phyloP scores from a whole-genome alignment of 2,329 filamentous ascomycete genomes.

The Talaromyces sp. region DNA sequence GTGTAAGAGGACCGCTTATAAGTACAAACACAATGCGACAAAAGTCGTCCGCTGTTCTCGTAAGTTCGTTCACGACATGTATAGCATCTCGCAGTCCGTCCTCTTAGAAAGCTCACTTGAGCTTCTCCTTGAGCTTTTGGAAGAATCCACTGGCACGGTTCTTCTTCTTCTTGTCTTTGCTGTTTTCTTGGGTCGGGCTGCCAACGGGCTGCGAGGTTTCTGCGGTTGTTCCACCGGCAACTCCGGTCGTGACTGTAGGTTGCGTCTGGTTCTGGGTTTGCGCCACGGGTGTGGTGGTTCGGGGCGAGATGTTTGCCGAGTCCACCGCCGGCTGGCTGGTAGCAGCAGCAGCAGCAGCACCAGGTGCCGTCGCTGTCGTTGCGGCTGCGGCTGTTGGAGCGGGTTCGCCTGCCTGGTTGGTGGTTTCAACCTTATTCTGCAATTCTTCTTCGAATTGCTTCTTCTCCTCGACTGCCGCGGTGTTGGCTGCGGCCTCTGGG shows the following conservation, averaged over 20 bases:
- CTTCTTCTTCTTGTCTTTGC: constrained; percentile 61
- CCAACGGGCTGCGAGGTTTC: constrained; percentile 16
- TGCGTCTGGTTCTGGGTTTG: constrained; percentile 1
- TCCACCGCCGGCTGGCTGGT: constrained; percentile 14
- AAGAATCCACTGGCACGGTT: constrained; percentile 59
- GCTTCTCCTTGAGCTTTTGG: constrained; percentile 49
- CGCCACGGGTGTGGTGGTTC: constrained; percentile 13
- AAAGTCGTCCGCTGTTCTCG: not conserved
- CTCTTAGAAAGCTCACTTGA: constrained; percentile 26
- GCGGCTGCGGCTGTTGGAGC: constrained; percentile 31
- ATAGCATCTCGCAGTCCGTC: not conserved
- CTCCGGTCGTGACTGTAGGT: constrained; percentile 13
- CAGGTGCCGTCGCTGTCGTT: constrained; percentile 31
- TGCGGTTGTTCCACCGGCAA: constrained; percentile 9
- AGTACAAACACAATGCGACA: not conserved
- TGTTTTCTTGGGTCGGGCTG: constrained; percentile 14
- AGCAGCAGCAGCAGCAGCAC: not conserved
- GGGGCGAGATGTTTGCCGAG: constrained; percentile 22
- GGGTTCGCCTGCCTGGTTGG: constrained; percentile 23
- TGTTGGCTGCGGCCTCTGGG: constrained; percentile 63
- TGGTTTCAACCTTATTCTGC: constrained; percentile 46
- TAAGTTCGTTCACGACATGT: not conserved
- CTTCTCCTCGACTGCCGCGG: constrained; percentile 64
- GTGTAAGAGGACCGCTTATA: constrained; percentile 15
- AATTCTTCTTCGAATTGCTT: constrained; percentile 63